phyloP scores from a whole-genome alignment of 257 asterid species.

The Solanum gracilifrons region DNA sequence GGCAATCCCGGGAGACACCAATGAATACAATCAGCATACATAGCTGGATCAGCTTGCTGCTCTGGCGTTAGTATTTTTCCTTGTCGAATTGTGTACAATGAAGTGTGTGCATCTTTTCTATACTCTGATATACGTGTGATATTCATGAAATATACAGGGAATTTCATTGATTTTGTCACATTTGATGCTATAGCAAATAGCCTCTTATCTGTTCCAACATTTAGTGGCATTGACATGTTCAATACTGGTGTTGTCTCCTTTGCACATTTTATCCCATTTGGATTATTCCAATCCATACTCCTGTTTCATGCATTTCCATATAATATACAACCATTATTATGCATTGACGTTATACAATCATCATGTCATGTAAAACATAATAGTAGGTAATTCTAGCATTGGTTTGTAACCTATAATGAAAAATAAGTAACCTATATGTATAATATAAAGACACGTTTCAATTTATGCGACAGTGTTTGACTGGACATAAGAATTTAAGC shows the following conservation, averaged over 20 bases:
- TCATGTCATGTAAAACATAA: neutral
- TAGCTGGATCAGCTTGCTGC: slow-evolving; percentile 54
- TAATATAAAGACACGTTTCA: neutral
- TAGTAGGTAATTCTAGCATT: neutral
- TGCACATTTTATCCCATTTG: slow-evolving; percentile 66
- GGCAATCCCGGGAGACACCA: slow-evolving; percentile 88
- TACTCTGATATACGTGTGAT: slow-evolving; percentile 54
- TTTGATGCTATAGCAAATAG: slow-evolving; percentile 36
- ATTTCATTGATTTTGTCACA: slow-evolving; percentile 39
- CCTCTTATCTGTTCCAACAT: slow-evolving; percentile 51
- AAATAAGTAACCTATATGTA: neutral
- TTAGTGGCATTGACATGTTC: slow-evolving; percentile 48
- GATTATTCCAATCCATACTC: slow-evolving; percentile 76
- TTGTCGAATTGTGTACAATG: slow-evolving; percentile 54
- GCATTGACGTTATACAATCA: neutral
- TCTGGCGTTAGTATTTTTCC: slow-evolving; percentile 46
- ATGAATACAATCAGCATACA: slow-evolving; percentile 62
- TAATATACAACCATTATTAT: neutral
- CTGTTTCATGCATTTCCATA: slow-evolving; percentile 13
- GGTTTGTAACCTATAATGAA: neutral
- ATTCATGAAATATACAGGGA: slow-evolving; percentile 42
- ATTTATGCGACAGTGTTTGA: neutral
- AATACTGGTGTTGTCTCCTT: slow-evolving; percentile 49
- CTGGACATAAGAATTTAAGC: neutral
- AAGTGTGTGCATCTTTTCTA: slow-evolving; percentile 74